A percentile compares a stretch with the other conserved stretches of the same genome.
These are phyloP conservation scores for Iodosphaeria phyllophila DNA, from an alignment of 2,329 filamentous ascomycete genomes.

Conservation along the genomic window DNA sequence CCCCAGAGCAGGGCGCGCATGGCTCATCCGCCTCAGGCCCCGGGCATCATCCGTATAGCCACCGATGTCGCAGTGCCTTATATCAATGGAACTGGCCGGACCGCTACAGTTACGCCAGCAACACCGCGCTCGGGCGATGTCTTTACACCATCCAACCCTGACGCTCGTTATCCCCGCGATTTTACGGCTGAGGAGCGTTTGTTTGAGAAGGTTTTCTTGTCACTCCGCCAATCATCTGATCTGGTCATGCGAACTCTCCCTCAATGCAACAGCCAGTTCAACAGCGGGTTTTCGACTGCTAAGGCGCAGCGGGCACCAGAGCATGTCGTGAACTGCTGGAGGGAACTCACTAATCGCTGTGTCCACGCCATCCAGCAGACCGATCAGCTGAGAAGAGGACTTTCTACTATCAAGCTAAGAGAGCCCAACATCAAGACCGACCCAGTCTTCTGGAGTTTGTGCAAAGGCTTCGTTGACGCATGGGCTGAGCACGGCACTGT, in stretches of 20 bases:
- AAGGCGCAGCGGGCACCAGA: conserved; percentile 40
- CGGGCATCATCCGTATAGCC: conserved; percentile 34
- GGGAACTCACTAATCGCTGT: conserved; percentile 51
- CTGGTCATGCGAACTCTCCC: conserved; percentile 56
- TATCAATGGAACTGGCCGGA: conserved; percentile 28
- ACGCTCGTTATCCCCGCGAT: conserved; percentile 37
- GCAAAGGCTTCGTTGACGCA: conserved; percentile 53
- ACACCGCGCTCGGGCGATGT: conserved; percentile 74
- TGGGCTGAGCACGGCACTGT: conserved; percentile 48
- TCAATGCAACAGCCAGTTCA: conserved; percentile 47
- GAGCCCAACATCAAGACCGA: conserved; percentile 58
- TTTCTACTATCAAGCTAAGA: conserved; percentile 68
- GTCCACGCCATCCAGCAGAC: conserved; percentile 53
- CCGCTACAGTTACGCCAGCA: conserved; percentile 33
- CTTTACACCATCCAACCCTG: conserved; percentile 39
- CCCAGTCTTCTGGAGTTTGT: conserved; percentile 45
- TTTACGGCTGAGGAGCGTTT: conserved; percentile 58
- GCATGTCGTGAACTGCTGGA: conserved; percentile 46
- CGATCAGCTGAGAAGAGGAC: conserved; percentile 49
- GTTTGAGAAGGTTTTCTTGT: conserved; percentile 69
- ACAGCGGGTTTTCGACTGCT: conserved; percentile 41
- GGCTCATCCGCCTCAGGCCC: too few relatives aligned
- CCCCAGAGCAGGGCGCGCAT: too few relatives aligned
- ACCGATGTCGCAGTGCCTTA: conserved; percentile 33
- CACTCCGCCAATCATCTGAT: conserved; percentile 55